phyloP scores from a whole-genome alignment of 176 grass and related monocot genomes.

The Miscanthus lutarioriparius region DNA sequence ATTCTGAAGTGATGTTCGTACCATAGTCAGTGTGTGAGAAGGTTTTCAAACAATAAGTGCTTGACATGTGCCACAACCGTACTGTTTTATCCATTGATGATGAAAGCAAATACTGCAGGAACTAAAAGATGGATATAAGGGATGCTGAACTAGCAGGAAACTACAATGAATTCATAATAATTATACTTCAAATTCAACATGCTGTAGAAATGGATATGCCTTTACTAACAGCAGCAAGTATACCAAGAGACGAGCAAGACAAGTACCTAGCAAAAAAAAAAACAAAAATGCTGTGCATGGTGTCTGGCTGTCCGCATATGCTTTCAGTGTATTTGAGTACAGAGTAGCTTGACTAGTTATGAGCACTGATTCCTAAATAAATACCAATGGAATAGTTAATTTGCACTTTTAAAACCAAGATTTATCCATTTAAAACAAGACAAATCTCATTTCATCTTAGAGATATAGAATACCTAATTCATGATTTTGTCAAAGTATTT shows the following conservation, averaged over 20 bases:
- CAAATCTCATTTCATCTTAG: neutral
- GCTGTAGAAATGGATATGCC: neutral
- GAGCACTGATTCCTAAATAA: neutral
- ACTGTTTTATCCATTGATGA: constrained; percentile 99
- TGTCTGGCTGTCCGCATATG: neutral
- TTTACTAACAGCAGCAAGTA: neutral
- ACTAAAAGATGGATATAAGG: constrained; percentile 37
- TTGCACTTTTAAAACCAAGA: neutral
- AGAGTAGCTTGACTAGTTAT: neutral
- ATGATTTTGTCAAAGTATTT: constrained; percentile 2
- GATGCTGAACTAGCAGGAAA: constrained; percentile 28
- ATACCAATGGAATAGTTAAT: neutral
- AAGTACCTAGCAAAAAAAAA: neutral
- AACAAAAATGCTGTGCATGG: neutral
- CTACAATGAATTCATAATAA: neutral
- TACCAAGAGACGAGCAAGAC: neutral
- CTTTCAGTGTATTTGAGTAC: neutral
- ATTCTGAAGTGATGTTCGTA: constrained; percentile 47
- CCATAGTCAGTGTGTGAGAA: constrained; percentile 94
- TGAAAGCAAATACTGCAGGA: constrained; percentile 86
- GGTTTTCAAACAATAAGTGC: constrained; percentile 87
- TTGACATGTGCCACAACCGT: constrained; percentile 96
- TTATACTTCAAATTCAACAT: neutral
- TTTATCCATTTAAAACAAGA: neutral
- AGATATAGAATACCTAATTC: constrained; percentile 13